Evolutionary conservation across 129 eudicot species (phyloP).

Genomic region (Lactuca saligna): DNA sequence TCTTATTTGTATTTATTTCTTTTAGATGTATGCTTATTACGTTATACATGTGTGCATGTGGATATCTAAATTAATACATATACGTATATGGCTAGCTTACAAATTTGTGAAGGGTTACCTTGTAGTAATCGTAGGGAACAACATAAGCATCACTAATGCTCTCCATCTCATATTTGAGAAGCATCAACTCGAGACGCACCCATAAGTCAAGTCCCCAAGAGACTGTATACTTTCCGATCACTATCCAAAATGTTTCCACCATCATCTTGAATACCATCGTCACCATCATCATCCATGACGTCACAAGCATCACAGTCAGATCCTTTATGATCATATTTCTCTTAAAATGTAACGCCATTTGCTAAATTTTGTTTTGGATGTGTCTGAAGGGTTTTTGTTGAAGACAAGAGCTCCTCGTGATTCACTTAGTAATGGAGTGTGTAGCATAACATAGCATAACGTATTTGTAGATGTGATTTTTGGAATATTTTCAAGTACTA

Average conservation of each 20-base stretch:
- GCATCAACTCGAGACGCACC: conserved; percentile 31
- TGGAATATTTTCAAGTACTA: background rate
- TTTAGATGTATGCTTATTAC: background rate
- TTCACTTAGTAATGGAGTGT: background rate
- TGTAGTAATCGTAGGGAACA: conserved; percentile 35
- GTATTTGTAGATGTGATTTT: background rate
- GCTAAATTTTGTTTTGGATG: background rate
- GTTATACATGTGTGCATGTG: background rate
- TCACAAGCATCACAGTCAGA: conserved; percentile 16
- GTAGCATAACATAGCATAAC: background rate
- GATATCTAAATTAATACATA: background rate
- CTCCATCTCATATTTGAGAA: conserved; percentile 39
- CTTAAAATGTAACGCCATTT: conserved; percentile 17
- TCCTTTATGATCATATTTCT: conserved; percentile 16
- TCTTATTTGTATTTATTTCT: background rate
- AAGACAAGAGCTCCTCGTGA: background rate
- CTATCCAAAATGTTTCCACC: conserved; percentile 8
- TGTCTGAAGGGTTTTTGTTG: background rate
- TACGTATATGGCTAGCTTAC: background rate
- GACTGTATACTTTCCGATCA: conserved; percentile 4
- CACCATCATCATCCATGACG: conserved; percentile 30
- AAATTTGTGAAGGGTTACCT: background rate
- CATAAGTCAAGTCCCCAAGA: conserved; percentile 28
- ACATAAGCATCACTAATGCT: conserved; percentile 31
- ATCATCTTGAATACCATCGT: conserved; percentile 12